Evolutionary conservation across 495 filamentous ascomycete species (phyloP), one percentile per base, ranked within the genome.

Genomic region (Mycothermus thermophilus): DNA sequence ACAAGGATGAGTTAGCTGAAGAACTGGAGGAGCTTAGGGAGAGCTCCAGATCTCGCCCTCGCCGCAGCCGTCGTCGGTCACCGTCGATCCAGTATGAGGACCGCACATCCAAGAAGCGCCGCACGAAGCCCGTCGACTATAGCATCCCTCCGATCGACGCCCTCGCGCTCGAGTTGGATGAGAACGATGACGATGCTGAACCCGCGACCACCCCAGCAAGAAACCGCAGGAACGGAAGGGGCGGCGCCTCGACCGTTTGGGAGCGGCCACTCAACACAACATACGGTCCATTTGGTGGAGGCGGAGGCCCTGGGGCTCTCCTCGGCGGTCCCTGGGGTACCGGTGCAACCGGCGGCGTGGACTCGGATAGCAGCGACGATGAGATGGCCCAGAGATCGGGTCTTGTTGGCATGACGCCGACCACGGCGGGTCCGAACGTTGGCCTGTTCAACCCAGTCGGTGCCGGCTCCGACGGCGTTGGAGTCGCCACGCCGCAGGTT

Each of bases 331-430:
- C 80, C n/a, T 83, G 75, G 50, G 82, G 77, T 20, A 72, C 73
- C 43, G 75, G 63, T n/a, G 78, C 83, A 6, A 70, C 73, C 29
- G 84, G 77, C 17, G 81, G 81, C 40, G 80, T 74, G 8, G 87
- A 96, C 45, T 93, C 86, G 13, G 90, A 97, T 50, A 95, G 85
- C 52, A 96, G 92, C 48, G 90, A 97, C 43, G 92, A 97, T 41
- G 90, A 97, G 48, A 66, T 62, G 41, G 69, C 70, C 39, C 67
- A 71, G 20, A 67, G 75, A 8, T 64, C 66, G 25, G 69, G 64
- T 16, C 48, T 70, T 37, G 55, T 78, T 15, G 79, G 80, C 38
- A 81, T 83, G 78, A 83, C 80, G 3, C 75, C 79, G n/a, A 78
- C 77, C 3, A 68, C 77, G 23, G 72, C 69, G 22, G 67, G 64